phyloP scores from a whole-genome alignment of 148 eudicot genomes.

The Beta vulgaris region DNA sequence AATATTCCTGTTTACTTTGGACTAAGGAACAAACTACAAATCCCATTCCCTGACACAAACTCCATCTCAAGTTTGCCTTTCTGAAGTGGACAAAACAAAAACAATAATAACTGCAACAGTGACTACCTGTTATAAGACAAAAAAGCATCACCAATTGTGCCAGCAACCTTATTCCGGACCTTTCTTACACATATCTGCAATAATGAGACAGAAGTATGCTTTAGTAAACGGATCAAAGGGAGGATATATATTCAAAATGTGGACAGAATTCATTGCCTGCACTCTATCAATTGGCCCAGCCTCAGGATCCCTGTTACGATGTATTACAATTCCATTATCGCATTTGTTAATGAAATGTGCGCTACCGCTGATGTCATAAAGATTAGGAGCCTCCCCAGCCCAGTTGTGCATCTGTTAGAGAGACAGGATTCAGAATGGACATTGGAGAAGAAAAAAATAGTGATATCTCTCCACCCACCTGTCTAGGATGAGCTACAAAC shows the following conservation, averaged over 20 bases:
- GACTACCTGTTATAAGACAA: conserved; percentile 72
- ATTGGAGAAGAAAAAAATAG: not conserved
- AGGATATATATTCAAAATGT: not conserved
- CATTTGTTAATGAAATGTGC: conserved; percentile 99
- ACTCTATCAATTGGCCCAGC: conserved; percentile 77
- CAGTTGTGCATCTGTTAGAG: conserved; percentile 70
- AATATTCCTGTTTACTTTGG: not conserved
- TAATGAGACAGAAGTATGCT: not conserved
- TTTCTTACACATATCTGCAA: conserved; percentile 81
- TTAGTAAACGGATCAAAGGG: not conserved
- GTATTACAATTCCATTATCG: conserved; percentile 92
- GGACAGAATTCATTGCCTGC: conserved; percentile 38
- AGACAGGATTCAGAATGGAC: conserved; percentile 17
- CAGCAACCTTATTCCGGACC: conserved; percentile 90
- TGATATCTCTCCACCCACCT: conserved; percentile 41
- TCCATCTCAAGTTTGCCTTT: not conserved
- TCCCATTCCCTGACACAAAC: not conserved
- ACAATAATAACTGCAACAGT: not conserved
- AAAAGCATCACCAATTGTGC: conserved; percentile 79
- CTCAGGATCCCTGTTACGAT: conserved; percentile 88
- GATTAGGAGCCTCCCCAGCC: conserved; percentile 74
- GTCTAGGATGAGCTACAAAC: conserved; percentile 99
- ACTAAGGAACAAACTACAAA: not conserved
- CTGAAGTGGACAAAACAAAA: not conserved
- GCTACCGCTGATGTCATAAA: conserved; percentile 98